Base-by-base conservation (phyloP, 352 stramenopile genomes). In the Poterioochromonas sp. region DNA sequence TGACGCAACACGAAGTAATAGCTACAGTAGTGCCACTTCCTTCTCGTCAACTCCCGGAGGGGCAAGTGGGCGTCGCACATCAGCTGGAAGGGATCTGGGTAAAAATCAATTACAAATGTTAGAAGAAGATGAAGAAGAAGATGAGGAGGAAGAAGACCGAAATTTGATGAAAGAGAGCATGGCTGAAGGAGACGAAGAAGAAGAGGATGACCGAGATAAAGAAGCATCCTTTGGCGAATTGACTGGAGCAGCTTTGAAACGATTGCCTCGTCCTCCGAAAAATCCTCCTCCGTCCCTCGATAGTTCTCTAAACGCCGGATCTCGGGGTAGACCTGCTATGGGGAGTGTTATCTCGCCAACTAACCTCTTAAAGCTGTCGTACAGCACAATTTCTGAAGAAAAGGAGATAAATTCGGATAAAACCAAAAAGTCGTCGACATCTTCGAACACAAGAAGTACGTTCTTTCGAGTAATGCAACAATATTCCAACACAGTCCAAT, bases 141-240 rank as follows among this genome's bases (percentile, higher is more conserved):
- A n/a, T n/a, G n/a, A n/a, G n/a, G n/a, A n/a, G n/a, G n/a, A n/a
- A n/a, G n/a, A n/a, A n/a, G n/a, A n/a, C n/a, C n/a, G n/a, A n/a
- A n/a, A n/a, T n/a, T n/a, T n/a, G n/a, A n/a, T 26, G 47, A 58
- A 58, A 15, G 47, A 58, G 15, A 26, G 47, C 47, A 26, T 58
- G 15, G 47, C 15, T 26, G 47, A 58, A 58, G 47, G 26, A 26
- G 26, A 58, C 47, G 47, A 58, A 8, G 62, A 71, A 8, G 62
- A 71, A 29, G 62, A 71, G 20, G 62, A 71, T 26, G 62, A 71
- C 15, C 12, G 41, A 32, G 62, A 71, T 41, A 41, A 58, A 58
- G 47, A 58, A 58, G 47, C 15, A 58, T 26, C 47, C 47, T 15
- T 26, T 26, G 47, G 47, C 47, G 47, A 58, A 15, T n/a, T n/a